Percentiles rank a stretch among this genome's conserved stretches.
Evolutionary conservation across 345 rosid species (phyloP).

Genomic region (Boechera retrofracta): DNA sequence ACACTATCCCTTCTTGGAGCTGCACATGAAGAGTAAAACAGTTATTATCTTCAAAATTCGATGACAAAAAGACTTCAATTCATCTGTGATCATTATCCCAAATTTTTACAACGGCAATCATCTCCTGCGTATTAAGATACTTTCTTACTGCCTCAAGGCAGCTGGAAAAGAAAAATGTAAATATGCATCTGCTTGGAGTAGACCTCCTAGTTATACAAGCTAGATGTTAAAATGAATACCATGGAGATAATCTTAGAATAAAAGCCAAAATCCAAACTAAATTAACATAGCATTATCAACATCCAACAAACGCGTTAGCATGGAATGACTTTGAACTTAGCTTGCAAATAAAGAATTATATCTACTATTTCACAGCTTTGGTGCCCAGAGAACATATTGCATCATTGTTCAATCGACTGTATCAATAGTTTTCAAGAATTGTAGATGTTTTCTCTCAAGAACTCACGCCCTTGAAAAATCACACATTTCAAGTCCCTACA

Average conservation of each 20-base stretch:
- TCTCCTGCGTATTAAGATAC: slow-evolving; percentile 13
- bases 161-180: not conserved
- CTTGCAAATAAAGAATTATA: slow-evolving; percentile 12
- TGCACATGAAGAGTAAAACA: slow-evolving; percentile 37
- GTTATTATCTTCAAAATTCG: slow-evolving; percentile 9
- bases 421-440: slow-evolving; percentile 27
- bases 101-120: not conserved
- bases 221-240: slow-evolving; percentile 2
- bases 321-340: slow-evolving; percentile 19
- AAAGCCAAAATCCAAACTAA: slow-evolving; percentile 18
- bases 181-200: slow-evolving; percentile 20
- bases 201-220: slow-evolving; percentile 17
- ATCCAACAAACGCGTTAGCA: slow-evolving; percentile 27
- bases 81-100: slow-evolving; percentile 14
- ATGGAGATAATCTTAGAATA: slow-evolving; percentile 7
- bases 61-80: not conserved
- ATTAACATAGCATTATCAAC: slow-evolving; percentile 9
- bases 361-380: slow-evolving; percentile 18
- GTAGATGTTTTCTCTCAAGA: slow-evolving; percentile 4
- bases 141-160: not conserved
- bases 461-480: slow-evolving; percentile 15
- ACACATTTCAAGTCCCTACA: slow-evolving; percentile 12
- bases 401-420: slow-evolving; percentile 22
- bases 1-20: slow-evolving; percentile 65
- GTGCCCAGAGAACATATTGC: slow-evolving; percentile 19